Evolutionary conservation across 164 flowering plant species (phyloP), one percentile per base, ranked within the genome.

Genomic region (Tetrastigma voinierianum): DNA sequence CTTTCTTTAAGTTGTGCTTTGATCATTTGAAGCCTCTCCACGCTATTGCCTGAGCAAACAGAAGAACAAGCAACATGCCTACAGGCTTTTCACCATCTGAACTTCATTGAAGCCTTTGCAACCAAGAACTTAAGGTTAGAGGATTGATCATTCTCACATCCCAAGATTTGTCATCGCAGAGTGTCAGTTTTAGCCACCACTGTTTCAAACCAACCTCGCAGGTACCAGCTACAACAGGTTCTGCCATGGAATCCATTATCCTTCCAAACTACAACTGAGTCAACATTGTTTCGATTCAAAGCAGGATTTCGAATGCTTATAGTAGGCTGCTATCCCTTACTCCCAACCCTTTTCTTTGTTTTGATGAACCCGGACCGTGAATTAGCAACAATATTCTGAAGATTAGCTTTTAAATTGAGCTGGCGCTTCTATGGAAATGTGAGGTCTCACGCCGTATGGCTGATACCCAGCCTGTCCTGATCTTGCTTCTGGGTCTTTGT

Each of bases 21-120:
- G 81, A 65, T 82, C 87, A 74, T 80, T 82, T 15, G 92, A 82
- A 54, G 79, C 67, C 83, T 80, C 24, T 85, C 96, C 15, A 70
- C 71, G 61, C 88, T 82, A 53, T 79, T 87, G 15, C 83, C 94
- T 3, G 98, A 95, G 76, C 98, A 82, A 55, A 87, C 89, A 10
- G 96, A 94, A 61, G 98, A 90, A 48, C 89, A 74, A 70, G 85
- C 89, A 65, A 80, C 80, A 2, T 59, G 89, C 82, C 92, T 13
- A 66, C 19, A 61, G 51, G 59, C 77, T 76, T 83, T 51, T 77
- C 90, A 67, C 61, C 67, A 61, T 77, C 81, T 51, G 65, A 67
- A 25, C 60, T 70, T 69, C 67, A 83, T 55, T 52, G 57, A 45
- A 13, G 71, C 67, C 67, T 74, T 74, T 17, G 78, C 83, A n/a